Base-by-base conservation (phyloP, 2,329 filamentous ascomycete genomes). In the Venturia nashicola region DNA sequence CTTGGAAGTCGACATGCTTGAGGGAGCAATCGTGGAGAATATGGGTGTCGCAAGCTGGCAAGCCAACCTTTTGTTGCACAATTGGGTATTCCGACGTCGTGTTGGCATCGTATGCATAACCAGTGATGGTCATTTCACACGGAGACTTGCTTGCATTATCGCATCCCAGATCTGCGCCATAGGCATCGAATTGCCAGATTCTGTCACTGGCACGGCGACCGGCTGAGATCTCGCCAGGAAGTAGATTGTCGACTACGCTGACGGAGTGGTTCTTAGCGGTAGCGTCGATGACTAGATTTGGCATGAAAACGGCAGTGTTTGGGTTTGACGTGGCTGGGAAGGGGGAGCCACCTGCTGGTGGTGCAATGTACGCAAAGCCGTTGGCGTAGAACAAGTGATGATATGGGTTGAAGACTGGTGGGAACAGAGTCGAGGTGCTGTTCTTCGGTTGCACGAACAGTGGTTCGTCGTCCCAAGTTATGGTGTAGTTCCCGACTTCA, bases 181-280 rank as follows among this genome's bases (percentile, higher is more conserved):
- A 73, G 2, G 78, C 77, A 68, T 81, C 74, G 72, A 83, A 82
- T 76, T 78, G 81, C 72, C 78, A 82, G 11, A 76, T 75, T 12
- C 74, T 69, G 61, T 77, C 72, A 36, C 70, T 71, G 12, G 75
- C 74, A 14, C 75, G 76, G 36, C 74, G 73, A 2, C 79, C 79
- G 11, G 77, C 77, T 7, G 76, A 76, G 64, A 83, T 76, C 64
- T 79, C 78, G 16, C 80, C 80, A 1, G 76, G 73, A 3, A 74
- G 68, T 42, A 77, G 65, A 14, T 11, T n/a, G 9, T 7, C 18
- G 32, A 36, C 16, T 3, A 70, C 18, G 20, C 14, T 34, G 34
- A 59, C 44, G 27, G 51, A 57, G n/a, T 48, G 61, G 20, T 44
- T 43, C 7, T 36, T 42, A 34, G 40, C 61, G 12, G 48, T 36